phyloP scores from a whole-genome alignment of 305 asterid genomes.

The Fraxinus albicans region DNA sequence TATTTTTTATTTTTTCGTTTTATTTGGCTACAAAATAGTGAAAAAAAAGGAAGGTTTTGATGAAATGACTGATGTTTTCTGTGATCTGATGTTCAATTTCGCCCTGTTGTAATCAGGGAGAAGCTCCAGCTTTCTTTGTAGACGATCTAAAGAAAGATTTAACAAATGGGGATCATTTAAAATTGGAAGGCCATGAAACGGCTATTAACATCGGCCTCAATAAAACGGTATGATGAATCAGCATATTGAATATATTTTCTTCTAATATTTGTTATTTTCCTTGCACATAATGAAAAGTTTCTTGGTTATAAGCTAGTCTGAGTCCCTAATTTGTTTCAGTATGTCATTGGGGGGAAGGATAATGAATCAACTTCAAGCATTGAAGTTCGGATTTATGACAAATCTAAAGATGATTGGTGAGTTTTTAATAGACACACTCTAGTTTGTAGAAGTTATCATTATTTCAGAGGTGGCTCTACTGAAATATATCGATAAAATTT shows the following conservation, averaged over 20 bases:
- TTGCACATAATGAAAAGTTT: conserved; percentile 10
- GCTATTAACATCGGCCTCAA: conserved; percentile 38
- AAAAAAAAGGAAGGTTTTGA: background rate
- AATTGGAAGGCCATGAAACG: conserved; percentile 45
- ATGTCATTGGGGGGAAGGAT: conserved; percentile 57
- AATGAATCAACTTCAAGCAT: conserved; percentile 39
- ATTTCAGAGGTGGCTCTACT: conserved; percentile 8
- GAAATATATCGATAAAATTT: conserved; percentile 14
- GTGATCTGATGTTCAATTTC: conserved; percentile 29
- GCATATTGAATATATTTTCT: conserved; percentile 25
- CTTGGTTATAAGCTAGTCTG: conserved; percentile 25
- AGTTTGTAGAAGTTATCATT: conserved; percentile 1
- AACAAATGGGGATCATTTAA: conserved; percentile 38
- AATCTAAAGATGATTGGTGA: conserved; percentile 59
- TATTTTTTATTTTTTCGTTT: conserved; percentile 6
- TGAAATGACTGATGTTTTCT: conserved; percentile 18
- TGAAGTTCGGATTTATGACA: conserved; percentile 52
- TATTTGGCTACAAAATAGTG: background rate
- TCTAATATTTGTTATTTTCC: conserved; percentile 21
- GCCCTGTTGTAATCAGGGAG: conserved; percentile 52
- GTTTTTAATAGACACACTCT: conserved; percentile 8
- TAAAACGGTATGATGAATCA: conserved; percentile 52
- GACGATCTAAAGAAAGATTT: conserved; percentile 42
- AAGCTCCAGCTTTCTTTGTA: conserved; percentile 75
- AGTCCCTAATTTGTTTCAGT: conserved; percentile 47